Conservation (phyloP, 805 yeast species). For the Candida broadrunensis region DNA sequence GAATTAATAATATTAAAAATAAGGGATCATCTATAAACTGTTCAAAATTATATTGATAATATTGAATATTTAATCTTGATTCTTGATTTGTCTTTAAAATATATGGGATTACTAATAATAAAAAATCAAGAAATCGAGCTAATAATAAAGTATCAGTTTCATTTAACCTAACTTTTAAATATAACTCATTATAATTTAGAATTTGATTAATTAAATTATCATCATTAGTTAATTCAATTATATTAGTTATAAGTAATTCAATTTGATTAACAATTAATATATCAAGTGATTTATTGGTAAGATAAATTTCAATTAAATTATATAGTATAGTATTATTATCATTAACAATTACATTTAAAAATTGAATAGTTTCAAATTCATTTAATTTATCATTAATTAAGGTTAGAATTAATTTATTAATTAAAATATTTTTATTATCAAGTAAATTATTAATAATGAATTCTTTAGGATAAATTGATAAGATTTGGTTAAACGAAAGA, state of each 20-base stretch:
- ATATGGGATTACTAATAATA: slow-evolving; percentile 11
- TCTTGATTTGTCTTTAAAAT: slow-evolving; percentile 2
- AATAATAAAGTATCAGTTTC: slow-evolving; percentile 12
- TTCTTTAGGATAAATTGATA: slow-evolving; percentile 13
- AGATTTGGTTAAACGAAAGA: slow-evolving; percentile 11
- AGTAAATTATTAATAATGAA: slow-evolving; percentile 11
- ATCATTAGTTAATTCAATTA: neutral
- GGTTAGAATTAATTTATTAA: slow-evolving; percentile 1
- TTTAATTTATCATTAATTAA: neutral
- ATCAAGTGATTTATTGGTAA: slow-evolving; percentile 1
- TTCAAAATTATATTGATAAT: slow-evolving; percentile 11
- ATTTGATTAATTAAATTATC: slow-evolving; percentile 3
- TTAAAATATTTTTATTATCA: neutral
- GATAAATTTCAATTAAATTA: slow-evolving; percentile 2
- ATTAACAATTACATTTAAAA: neutral
- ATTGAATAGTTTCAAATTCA: neutral
- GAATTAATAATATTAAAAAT: slow-evolving; percentile 19
- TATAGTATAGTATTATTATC: neutral
- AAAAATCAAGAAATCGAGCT: slow-evolving; percentile 17
- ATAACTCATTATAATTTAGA: slow-evolving; percentile 8
- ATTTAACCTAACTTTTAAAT: neutral
- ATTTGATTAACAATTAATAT: slow-evolving; percentile 8
- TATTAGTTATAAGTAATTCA: slow-evolving; percentile 5
- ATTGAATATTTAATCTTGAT: slow-evolving; percentile 1
- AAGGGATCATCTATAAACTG: slow-evolving; percentile 18